Evolutionary conservation across 768 basidiomycete genomes (phyloP).

Genomic region (Termitomyces sp.): DNA sequence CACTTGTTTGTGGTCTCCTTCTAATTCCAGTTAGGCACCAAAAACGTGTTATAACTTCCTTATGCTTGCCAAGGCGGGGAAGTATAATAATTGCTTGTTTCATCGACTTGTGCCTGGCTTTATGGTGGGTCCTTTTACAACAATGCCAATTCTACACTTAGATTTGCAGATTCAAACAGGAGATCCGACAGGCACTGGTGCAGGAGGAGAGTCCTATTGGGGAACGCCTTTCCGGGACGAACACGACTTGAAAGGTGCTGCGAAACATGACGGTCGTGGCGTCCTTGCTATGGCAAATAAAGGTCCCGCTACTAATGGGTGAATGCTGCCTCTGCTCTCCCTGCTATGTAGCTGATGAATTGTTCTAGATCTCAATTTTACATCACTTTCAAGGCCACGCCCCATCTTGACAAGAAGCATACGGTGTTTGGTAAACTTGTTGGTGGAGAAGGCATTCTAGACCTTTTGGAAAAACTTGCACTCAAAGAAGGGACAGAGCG

Average conservation of each 20-base stretch:
- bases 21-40: constrained; percentile 62
- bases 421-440: constrained; percentile 97
- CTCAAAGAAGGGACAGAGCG: constrained; percentile 83
- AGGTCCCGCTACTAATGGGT: constrained; percentile 88
- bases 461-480: constrained; percentile 77
- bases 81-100: constrained; percentile 87
- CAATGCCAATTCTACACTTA: not conserved
- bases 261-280: constrained; percentile 82
- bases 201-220: constrained; percentile 92
- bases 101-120: constrained; percentile 93
- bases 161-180: constrained; percentile 84
- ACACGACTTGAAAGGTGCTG: constrained; percentile 81
- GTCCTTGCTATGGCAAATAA: constrained; percentile 94
- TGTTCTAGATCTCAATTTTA: constrained; percentile 82
- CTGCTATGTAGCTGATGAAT: not conserved
- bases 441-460: constrained; percentile 88
- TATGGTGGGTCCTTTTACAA: constrained; percentile 55
- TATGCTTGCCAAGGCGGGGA: constrained; percentile 85
- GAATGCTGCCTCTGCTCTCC: constrained; percentile 11
- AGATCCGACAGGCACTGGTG: constrained; percentile 93
- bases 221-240: constrained; percentile 96
- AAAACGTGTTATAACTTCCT: constrained; percentile 99
- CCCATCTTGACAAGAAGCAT: constrained; percentile 89
- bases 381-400: constrained; percentile 77
- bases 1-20: not conserved